phyloP scores from a whole-genome alignment of 2,329 filamentous ascomycete genomes.

The Decorospora gaudefroyi region DNA sequence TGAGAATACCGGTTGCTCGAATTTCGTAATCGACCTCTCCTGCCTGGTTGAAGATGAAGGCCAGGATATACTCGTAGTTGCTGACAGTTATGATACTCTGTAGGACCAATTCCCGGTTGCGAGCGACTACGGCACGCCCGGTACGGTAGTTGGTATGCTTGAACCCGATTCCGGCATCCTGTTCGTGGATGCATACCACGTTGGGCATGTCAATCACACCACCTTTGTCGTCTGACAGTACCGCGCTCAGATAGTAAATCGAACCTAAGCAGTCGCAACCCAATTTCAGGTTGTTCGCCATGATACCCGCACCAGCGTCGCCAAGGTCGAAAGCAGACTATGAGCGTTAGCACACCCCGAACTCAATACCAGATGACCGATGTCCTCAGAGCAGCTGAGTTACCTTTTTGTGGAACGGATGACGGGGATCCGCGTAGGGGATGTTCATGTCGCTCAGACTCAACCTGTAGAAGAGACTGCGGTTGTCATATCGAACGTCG shows the following conservation, averaged over 20 bases:
- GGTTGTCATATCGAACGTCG: conserved; percentile 65
- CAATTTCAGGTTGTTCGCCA: conserved; percentile 70
- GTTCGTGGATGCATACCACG: conserved; percentile 70
- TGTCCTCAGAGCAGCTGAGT: conserved; percentile 37
- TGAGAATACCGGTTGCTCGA: conserved; percentile 69
- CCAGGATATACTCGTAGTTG: conserved; percentile 75
- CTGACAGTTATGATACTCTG: conserved; percentile 72
- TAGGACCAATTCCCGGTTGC: conserved; percentile 67
- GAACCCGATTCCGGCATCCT: conserved; percentile 70
- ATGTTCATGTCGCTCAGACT: conserved; percentile 71
- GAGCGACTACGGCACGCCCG: conserved; percentile 64
- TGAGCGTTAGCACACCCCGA: background rate
- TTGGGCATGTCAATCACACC: conserved; percentile 65
- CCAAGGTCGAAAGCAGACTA: conserved; percentile 69
- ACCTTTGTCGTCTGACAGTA: conserved; percentile 64
- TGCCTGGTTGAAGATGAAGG: conserved; percentile 73
- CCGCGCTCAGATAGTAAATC: conserved; percentile 68
- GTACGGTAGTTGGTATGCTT: conserved; percentile 75
- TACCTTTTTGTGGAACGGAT: conserved; percentile 65
- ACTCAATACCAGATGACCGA: too few species aligned
- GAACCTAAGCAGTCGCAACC: conserved; percentile 73
- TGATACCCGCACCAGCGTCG: conserved; percentile 67
- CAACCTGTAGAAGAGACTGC: conserved; percentile 69
- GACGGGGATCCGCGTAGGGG: conserved; percentile 65
- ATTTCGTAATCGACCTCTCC: conserved; percentile 70